Conservation (phyloP, 139 green algal species). For the Ulvella scutata region DNA sequence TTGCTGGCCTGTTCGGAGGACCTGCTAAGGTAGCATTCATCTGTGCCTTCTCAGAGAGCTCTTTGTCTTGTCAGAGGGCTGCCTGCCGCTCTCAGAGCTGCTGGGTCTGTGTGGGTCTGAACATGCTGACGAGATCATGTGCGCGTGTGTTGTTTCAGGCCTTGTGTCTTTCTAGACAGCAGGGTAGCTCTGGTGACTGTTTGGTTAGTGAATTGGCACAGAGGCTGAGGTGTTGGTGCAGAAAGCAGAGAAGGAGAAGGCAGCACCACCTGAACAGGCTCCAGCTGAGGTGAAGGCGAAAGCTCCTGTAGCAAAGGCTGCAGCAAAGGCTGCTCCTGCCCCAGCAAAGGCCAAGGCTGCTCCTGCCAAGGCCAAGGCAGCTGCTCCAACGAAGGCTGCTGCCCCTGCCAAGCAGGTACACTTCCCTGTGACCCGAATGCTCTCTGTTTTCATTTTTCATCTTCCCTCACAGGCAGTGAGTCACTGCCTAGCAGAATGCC, state of each 20-base stretch:
- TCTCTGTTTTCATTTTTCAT: too few species aligned
- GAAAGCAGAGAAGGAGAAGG: constrained; percentile 4
- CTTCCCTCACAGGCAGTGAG: too few species aligned
- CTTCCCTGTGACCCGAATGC: too few species aligned
- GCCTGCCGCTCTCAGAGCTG: too few species aligned
- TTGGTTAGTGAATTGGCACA: not conserved
- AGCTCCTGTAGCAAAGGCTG: too few species aligned
- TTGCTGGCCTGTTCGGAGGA: constrained; percentile 10
- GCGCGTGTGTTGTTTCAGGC: not conserved
- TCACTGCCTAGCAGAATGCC: too few species aligned
- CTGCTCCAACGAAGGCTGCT: not conserved
- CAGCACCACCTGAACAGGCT: not conserved
- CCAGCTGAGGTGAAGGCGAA: constrained; percentile 9
- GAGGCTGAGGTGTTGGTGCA: not conserved
- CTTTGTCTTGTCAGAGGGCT: too few species aligned
- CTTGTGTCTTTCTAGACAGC: too few species aligned
- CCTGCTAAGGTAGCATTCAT: not conserved
- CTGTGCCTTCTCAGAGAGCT: too few species aligned
- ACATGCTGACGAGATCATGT: constrained; percentile 10
- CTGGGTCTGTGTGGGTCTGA: constrained; percentile 6
- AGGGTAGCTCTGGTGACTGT: not conserved
- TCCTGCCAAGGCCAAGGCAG: constrained; percentile 11
- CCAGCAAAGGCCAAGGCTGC: constrained; percentile 8
- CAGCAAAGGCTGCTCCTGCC: constrained; percentile 1
- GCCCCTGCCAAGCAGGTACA: too few species aligned